phyloP scores from a whole-genome alignment of 1,139 yeast genomes.

The Taphrina deformans region DNA sequence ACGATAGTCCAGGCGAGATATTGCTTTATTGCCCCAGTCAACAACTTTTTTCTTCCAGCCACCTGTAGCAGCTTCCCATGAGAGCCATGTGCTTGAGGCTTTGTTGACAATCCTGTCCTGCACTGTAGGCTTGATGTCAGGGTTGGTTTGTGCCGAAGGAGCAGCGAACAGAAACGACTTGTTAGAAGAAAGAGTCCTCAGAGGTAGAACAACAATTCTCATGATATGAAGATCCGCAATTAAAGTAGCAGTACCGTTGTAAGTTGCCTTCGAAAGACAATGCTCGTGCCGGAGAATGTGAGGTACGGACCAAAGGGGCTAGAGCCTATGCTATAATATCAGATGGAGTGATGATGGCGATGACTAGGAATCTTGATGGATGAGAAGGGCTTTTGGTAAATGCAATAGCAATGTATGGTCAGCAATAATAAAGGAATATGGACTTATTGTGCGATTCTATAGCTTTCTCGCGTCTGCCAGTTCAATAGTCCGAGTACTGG shows the following conservation, averaged over 20 bases:
- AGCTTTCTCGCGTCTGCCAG: too few relatives aligned
- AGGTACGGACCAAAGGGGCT: too few relatives aligned
- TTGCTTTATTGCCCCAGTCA: conserved; percentile 43
- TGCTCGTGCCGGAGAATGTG: too few relatives aligned
- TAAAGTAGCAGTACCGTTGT: background rate
- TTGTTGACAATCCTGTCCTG: conserved; percentile 33
- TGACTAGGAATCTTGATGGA: too few relatives aligned
- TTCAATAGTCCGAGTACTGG: too few relatives aligned
- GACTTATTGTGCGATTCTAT: too few relatives aligned
- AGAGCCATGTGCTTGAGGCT: conserved; percentile 25
- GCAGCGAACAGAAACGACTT: conserved; percentile 16
- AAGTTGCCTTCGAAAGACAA: too few relatives aligned
- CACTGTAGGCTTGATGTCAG: conserved; percentile 29
- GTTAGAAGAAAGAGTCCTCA: conserved; percentile 8
- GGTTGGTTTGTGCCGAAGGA: background rate
- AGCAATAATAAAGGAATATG: too few relatives aligned
- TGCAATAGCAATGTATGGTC: too few relatives aligned
- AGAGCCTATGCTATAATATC: too few relatives aligned
- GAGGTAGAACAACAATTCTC: conserved; percentile 20
- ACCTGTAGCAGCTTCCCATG: conserved; percentile 44
- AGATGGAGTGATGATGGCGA: too few relatives aligned
- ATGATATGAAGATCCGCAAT: background rate
- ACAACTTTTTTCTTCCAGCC: conserved; percentile 47
- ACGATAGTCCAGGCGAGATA: conserved; percentile 48
- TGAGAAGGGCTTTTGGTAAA: too few relatives aligned